These are phyloP conservation scores for Globisporangium echinulatum DNA, from an alignment of 352 stramenopile species.

Conservation along the genomic window DNA sequence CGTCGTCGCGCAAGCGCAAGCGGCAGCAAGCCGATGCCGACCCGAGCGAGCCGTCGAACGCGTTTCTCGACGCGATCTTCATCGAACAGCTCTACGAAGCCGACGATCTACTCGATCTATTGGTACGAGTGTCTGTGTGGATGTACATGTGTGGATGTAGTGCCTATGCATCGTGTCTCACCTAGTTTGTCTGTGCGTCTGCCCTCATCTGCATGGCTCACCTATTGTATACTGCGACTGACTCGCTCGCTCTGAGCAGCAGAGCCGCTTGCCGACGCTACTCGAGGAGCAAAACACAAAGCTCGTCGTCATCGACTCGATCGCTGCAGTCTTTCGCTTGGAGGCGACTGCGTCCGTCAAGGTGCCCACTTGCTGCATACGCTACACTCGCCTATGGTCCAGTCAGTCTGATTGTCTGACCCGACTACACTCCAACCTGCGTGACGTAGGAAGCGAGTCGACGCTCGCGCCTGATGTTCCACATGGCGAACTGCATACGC, in stretches of 20 bases:
- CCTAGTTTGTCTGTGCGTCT: no score
- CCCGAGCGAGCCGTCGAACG: constrained; percentile 10
- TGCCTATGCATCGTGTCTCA: no score
- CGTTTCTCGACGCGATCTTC: constrained; percentile 73
- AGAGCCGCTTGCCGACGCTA: constrained; percentile 56
- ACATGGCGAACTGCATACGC: constrained; percentile 79
- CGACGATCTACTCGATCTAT: constrained; percentile 49
- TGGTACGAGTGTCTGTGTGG: constrained; percentile 24
- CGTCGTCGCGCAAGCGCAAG: constrained; percentile 38
- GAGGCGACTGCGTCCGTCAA: constrained; percentile 66
- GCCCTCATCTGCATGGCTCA: no score
- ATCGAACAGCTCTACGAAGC: constrained; percentile 74
- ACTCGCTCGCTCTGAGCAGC: constrained; percentile 19
- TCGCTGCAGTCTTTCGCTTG: constrained; percentile 67
- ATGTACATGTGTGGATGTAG: neutral
- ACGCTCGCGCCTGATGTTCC: constrained; percentile 71
- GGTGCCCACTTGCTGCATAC: constrained; percentile 13
- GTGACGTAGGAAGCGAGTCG: constrained; percentile 48
- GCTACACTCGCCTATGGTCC: no score
- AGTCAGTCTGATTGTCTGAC: no score
- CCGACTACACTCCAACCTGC: no score
- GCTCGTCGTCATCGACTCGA: constrained; percentile 76
- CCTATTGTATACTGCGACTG: no score
- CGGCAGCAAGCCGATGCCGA: constrained; percentile 7
- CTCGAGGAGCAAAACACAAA: constrained; percentile 70